Evolutionary conservation across 2,329 filamentous ascomycete species (phyloP), one percentile per base, ranked within the genome.

Genomic region (Acephala macrosclerotiorum): DNA sequence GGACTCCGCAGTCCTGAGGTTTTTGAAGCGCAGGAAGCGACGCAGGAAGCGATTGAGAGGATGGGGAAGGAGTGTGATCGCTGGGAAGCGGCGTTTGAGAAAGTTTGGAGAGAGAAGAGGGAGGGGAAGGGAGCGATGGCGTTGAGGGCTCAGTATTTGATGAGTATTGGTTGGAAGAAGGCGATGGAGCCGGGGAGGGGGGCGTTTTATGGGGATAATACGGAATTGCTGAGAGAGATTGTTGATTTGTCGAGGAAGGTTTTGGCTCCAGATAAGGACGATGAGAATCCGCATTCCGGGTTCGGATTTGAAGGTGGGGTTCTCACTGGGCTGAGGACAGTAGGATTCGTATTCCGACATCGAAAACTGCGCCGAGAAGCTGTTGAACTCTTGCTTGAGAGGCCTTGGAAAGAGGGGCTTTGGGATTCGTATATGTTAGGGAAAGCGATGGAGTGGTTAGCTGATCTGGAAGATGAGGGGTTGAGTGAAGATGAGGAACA

Each of bases 381-480:
- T 16, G 88, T 90, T 56, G 82, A 85, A 70, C 78, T 90, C 12
- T 76, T 91, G 60, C 79, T 81, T 60, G 86, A 83, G 70, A 87
- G 85, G 71, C 82, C 86, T 12, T 81, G 88, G 20, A 81, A 87
- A 56, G 88, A 91, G 75, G 87, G 85, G 36, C 87, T 90, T 81
- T 90, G 88, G 88, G 87, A 91, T 49, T 49, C 40, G 29, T 51
- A 42, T 14, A 29, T 60, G 9, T 26, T 60, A 1, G 58, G 58
- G 9, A 60, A 33, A 25, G 33, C 40, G 20, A 35, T 60, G 33
- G 16, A 49, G 29, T 57, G 55, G 55, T 22, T 57, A n/a, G 12
- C n/a, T 20, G 33, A 57, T 38, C 33, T 57, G 20, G 59, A 56
- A 40, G 59, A 61, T 26, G 59, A 61, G 47, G 59, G 59, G 3